Percentiles rank a stretch among this genome's conserved stretches.
These are phyloP conservation scores for Diplodia scrobiculata DNA, from an alignment of 2,329 filamentous ascomycete genomes.

Conservation along the genomic window DNA sequence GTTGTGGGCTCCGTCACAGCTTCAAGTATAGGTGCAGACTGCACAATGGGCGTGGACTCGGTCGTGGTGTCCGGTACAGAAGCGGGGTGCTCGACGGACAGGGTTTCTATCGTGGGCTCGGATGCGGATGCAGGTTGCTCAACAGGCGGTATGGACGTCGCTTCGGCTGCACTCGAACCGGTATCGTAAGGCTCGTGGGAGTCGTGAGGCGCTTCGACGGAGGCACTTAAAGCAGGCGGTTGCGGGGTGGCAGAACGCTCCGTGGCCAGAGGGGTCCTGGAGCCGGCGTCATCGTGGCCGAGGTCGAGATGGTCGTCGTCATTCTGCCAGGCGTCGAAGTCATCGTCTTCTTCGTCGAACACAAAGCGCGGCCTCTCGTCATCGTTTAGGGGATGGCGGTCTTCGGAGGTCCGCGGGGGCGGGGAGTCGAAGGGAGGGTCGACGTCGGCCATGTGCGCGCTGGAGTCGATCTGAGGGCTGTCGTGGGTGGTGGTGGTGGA, in stretches of 20 bases:
- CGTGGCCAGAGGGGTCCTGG: constrained; percentile 6
- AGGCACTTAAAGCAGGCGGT: not conserved
- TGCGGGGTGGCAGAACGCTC: constrained; percentile 16
- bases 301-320: constrained; percentile 1
- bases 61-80: not conserved
- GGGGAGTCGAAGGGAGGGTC: constrained; percentile 17
- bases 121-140: not conserved
- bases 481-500: constrained; percentile 25
- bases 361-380: constrained; percentile 13
- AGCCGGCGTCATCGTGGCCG: not conserved
- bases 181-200: not conserved
- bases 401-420: constrained; percentile 27
- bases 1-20: not conserved
- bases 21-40: not conserved
- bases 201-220: not conserved
- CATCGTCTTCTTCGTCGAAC: constrained; percentile 23
- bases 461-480: constrained; percentile 31
- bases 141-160: not conserved
- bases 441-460: constrained; percentile 32
- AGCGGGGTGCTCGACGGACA: not conserved
- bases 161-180: not conserved
- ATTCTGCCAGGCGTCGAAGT: constrained; percentile 13
- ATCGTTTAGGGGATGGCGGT: constrained; percentile 27
- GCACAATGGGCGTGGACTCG: not conserved
- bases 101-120: not conserved